Evolutionary conservation across 2,329 filamentous ascomycete species (phyloP).

Genomic region (Apiospora pterosperma): DNA sequence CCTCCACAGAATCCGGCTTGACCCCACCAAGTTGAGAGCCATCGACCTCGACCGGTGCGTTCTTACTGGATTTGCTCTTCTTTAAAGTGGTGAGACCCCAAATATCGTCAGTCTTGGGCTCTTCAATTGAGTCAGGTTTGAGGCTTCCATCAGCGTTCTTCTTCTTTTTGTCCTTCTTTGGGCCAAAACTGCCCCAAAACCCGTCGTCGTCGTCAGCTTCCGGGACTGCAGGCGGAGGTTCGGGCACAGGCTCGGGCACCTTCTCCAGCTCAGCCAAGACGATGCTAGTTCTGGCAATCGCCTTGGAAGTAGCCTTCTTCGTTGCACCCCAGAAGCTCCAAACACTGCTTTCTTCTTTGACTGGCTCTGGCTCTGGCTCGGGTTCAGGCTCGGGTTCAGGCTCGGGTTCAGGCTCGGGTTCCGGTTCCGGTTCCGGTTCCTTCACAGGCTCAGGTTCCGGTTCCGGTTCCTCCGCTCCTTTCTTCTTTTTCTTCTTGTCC

Average conservation of each 20-base stretch:
- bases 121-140: constrained; percentile 40
- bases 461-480: constrained; percentile 19
- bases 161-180: constrained; percentile 20
- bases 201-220: constrained; percentile 16
- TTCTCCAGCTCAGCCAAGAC: constrained; percentile 19
- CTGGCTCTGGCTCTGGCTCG: constrained; percentile 26
- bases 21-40: constrained; percentile 43
- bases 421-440: constrained; percentile 16
- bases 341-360: constrained; percentile 42
- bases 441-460: background rate
- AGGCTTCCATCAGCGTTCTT: constrained; percentile 27
- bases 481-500: constrained; percentile 37
- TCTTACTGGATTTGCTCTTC: constrained; percentile 53
- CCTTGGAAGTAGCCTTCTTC: constrained; percentile 35
- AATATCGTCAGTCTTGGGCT: constrained; percentile 35
- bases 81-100: constrained; percentile 32
- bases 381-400: constrained; percentile 11
- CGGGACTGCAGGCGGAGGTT: constrained; percentile 14
- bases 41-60: constrained; percentile 44
- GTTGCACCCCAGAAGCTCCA: constrained; percentile 57
- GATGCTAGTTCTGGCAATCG: constrained; percentile 22
- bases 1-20: constrained; percentile 43
- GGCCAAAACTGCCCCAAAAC: constrained; percentile 17
- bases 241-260: constrained; percentile 12
- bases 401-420: constrained; percentile 8